phyloP scores from a whole-genome alignment of 2,329 filamentous ascomycete species.

The Trichoderma citrinoviride region DNA sequence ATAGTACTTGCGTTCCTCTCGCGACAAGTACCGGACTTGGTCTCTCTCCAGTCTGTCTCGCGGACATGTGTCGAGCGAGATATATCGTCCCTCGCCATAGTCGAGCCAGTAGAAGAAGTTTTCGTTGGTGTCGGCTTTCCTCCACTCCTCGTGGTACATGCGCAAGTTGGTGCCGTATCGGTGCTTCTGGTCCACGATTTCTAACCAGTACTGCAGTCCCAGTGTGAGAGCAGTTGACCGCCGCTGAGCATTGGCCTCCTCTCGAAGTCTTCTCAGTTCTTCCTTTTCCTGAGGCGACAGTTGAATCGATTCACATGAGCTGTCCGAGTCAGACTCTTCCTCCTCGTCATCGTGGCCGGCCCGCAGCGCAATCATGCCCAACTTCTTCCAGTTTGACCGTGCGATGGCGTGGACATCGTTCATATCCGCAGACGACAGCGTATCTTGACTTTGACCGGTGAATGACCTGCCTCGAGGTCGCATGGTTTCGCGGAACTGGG shows the following conservation, averaged over 20 bases:
- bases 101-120: slow-evolving; percentile 97
- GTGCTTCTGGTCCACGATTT: slow-evolving; percentile 86
- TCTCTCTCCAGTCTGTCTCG: slow-evolving; percentile 73
- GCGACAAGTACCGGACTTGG: slow-evolving; percentile 77
- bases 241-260: slow-evolving; percentile 54
- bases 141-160: slow-evolving; percentile 83
- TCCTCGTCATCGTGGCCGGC: slow-evolving; percentile 66
- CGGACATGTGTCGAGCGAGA: slow-evolving; percentile 71
- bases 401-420: slow-evolving; percentile 41
- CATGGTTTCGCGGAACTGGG: slow-evolving; percentile 52
- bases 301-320: slow-evolving; percentile 30
- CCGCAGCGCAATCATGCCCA: slow-evolving; percentile 65
- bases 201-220: slow-evolving; percentile 79
- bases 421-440: slow-evolving; percentile 23
- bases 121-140: slow-evolving; percentile 69
- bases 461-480: slow-evolving; percentile 40
- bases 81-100: slow-evolving; percentile 66
- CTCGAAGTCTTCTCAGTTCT: slow-evolving; percentile 41
- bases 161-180: slow-evolving; percentile 81
- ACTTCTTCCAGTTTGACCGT: slow-evolving; percentile 72
- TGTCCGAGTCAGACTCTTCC: slow-evolving; percentile 42
- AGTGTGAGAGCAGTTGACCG: slow-evolving; percentile 72
- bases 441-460: slow-evolving; percentile 18
- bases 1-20: slow-evolving; percentile 79
- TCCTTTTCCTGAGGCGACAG: slow-evolving; percentile 40